Base-by-base conservation (phyloP, 768 basidiomycete genomes). In the Pulveroboletus sp. region DNA sequence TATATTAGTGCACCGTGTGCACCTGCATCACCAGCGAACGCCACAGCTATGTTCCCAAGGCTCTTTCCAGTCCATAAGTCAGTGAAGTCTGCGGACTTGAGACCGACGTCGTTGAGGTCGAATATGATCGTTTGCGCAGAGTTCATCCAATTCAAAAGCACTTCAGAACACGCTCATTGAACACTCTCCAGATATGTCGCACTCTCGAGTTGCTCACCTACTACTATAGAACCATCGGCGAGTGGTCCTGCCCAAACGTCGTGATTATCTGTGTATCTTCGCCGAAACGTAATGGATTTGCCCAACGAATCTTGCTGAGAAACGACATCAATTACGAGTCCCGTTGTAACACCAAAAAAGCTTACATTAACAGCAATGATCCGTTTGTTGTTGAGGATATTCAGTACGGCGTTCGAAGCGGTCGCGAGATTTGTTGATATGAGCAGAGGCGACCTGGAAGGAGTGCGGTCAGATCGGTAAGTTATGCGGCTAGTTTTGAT, bases 241-340 rank as follows among this genome's bases (percentile, higher is more conserved):
- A 56, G 42, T 19, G 23, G 30, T 37, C 45, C 53, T 0, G 34
- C 24, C 53, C 53, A 56, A 12, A 50, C 45, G 14, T 55, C 53
- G 19, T 50, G 41, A 5, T 29, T 26, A 27, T 54, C 37, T 10
- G 55, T 54, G 38, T 54, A 56, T 17, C 53, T 47, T 41, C 53
- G 30, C 7, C 22, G 23, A 26, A 54, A 56, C 3, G 34, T 2
- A 13, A 56, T 47, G 4, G 53, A 55, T 13, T 12, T 12, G 6
- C 53, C 53, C 6, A 57, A 48, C 6, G 45, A 16, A 37, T 57
- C 56, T 57, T 55, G 56, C 56, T 55, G n/a, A n/a, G n/a, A n/a
- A n/a, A n/a, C n/a, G n/a, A n/a, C n/a, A n/a, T n/a, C n/a, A 12
- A 11, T 17, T 5, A 0, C 10, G 14, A 30, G 1, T 20, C 50